A percentile compares a stretch with the other conserved stretches of the same genome.
Evolutionary conservation across 768 basidiomycete genomes (phyloP).

Genomic region (Tricholoma flavovirens): DNA sequence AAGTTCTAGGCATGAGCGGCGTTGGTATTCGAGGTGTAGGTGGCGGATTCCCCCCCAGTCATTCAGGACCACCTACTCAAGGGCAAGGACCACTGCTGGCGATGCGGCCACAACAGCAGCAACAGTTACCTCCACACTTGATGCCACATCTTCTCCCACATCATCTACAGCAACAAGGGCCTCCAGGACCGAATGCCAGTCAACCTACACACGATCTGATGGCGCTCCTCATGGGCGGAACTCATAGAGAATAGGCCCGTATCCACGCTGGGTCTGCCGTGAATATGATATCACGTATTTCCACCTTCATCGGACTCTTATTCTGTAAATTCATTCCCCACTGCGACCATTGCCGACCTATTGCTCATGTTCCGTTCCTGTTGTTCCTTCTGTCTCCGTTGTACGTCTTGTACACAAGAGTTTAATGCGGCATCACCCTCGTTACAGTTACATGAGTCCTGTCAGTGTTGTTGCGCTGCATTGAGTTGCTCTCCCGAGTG

Average conservation of each 20-base stretch:
- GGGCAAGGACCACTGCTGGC: constrained; percentile 37
- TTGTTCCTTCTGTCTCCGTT: neutral
- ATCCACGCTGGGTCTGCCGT: constrained; percentile 1
- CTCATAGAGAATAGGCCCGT: constrained; percentile 53
- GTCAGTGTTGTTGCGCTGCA: neutral
- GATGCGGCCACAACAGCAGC: constrained; percentile 49
- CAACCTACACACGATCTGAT: constrained; percentile 72
- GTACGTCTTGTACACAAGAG: neutral
- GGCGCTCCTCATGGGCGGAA: constrained; percentile 75
- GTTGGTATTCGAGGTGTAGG: constrained; percentile 40
- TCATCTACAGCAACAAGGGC: constrained; percentile 59
- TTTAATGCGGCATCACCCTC: neutral
- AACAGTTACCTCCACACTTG: constrained; percentile 55
- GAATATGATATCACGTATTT: constrained; percentile 1
- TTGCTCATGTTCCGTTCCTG: neutral
- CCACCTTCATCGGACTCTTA: neutral
- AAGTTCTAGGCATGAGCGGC: constrained; percentile 43
- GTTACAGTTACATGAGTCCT: neutral
- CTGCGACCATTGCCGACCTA: neutral
- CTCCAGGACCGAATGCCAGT: constrained; percentile 36
- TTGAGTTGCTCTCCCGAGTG: neutral
- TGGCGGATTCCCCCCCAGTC: constrained; percentile 41
- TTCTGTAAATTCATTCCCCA: constrained; percentile 7
- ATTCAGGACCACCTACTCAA: constrained; percentile 40
- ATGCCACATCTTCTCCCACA: constrained; percentile 42